phyloP scores from a whole-genome alignment of 2,329 filamentous ascomycete genomes.

The Neocucurbitaria cava region DNA sequence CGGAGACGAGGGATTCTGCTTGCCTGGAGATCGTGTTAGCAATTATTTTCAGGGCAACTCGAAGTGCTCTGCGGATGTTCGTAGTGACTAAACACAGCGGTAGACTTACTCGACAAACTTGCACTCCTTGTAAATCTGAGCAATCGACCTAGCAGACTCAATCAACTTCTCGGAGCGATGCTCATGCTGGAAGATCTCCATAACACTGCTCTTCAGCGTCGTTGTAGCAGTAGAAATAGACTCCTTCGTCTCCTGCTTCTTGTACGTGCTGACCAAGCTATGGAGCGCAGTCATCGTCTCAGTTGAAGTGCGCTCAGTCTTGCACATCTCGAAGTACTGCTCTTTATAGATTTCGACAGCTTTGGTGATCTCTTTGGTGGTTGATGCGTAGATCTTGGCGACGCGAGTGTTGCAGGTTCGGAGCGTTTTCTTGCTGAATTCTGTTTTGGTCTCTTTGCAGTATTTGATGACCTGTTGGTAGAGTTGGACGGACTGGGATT shows the following conservation, averaged over 20 bases:
- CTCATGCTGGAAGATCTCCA: conserved; percentile 30
- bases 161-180: conserved; percentile 24
- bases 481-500: conserved; percentile 16
- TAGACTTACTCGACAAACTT: conserved; percentile 5
- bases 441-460: conserved; percentile 26
- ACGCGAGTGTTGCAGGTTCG: conserved; percentile 59
- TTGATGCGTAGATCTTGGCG: conserved; percentile 55
- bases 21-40: conserved; percentile 10
- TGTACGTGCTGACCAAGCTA: conserved; percentile 25
- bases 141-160: conserved; percentile 28
- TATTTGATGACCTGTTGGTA: conserved; percentile 30
- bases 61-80: too few relatives aligned
- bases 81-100: neutral
- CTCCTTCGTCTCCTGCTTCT: conserved; percentile 31
- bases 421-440: conserved; percentile 40
- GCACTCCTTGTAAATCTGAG: conserved; percentile 28
- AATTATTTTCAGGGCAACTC: too few relatives aligned
- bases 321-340: conserved; percentile 20
- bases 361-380: conserved; percentile 37
- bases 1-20: conserved; percentile 20
- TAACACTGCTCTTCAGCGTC: conserved; percentile 22
- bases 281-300: conserved; percentile 26
- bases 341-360: conserved; percentile 27
- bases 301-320: conserved; percentile 19
- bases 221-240: conserved; percentile 23